Conservation (phyloP, 805 yeast genomes). For the Wickerhamiella parazyma region DNA sequence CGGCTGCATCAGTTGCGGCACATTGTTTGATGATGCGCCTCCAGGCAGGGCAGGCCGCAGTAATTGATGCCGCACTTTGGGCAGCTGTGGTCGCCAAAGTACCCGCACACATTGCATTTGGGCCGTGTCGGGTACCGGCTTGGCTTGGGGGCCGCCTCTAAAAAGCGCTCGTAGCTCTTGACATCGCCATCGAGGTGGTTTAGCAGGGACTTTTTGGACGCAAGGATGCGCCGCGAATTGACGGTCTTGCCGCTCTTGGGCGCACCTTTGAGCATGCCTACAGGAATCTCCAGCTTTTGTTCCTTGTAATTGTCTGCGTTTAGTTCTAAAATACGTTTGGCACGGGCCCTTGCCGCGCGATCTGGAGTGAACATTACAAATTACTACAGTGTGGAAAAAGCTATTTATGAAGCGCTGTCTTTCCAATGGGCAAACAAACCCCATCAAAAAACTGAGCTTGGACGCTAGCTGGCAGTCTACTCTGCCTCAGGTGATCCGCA, state of each 20-base stretch:
- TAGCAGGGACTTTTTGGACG: slow-evolving; percentile 27
- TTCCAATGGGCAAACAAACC: slow-evolving; percentile 2
- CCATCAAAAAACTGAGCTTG: neutral
- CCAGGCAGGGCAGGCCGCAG: slow-evolving; percentile 27
- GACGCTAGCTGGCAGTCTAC: slow-evolving; percentile 6
- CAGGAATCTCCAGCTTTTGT: slow-evolving; percentile 19
- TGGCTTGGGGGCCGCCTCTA: slow-evolving; percentile 23
- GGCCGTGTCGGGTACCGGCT: slow-evolving; percentile 27
- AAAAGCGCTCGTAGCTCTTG: slow-evolving; percentile 21
- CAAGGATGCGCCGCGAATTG: slow-evolving; percentile 27
- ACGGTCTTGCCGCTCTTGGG: slow-evolving; percentile 21
- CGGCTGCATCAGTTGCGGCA: slow-evolving; percentile 15
- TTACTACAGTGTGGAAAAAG: neutral
- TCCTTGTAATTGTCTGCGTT: slow-evolving; percentile 18
- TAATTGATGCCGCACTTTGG: slow-evolving; percentile 26
- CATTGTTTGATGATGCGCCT: slow-evolving; percentile 28
- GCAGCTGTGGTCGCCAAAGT: slow-evolving; percentile 26
- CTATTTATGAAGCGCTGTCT: slow-evolving; percentile 3
- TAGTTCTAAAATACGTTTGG: slow-evolving; percentile 17
- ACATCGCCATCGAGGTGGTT: slow-evolving; percentile 32
- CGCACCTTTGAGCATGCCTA: slow-evolving; percentile 18
- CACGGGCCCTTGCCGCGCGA: slow-evolving; percentile 14
- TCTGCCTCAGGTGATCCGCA: slow-evolving; percentile 54
- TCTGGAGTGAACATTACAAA: slow-evolving; percentile 3
- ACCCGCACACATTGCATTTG: slow-evolving; percentile 31